These are phyloP conservation scores for Calendula officinalis DNA, from an alignment of 129 eudicot species.

Conservation along the genomic window DNA sequence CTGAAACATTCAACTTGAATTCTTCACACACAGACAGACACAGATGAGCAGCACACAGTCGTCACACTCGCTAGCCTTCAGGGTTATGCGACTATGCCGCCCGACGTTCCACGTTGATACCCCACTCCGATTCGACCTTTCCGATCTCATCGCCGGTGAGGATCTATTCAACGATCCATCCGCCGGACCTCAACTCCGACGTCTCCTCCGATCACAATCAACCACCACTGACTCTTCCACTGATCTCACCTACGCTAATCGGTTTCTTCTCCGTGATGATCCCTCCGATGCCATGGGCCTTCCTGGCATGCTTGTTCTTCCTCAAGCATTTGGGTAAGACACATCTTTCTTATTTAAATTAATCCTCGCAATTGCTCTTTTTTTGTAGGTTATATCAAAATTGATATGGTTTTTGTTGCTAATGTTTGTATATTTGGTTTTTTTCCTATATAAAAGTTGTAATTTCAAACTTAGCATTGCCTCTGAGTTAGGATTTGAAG, in stretches of 20 bases:
- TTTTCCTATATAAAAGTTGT: constrained; percentile 4
- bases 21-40: constrained; percentile 1
- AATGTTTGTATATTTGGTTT: background rate
- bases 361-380: background rate
- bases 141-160: constrained; percentile 82
- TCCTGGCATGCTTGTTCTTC: constrained; percentile 87
- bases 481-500: background rate
- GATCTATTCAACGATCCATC: constrained; percentile 68
- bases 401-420: constrained; percentile 6
- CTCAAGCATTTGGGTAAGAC: constrained; percentile 86
- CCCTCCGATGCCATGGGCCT: constrained; percentile 79
- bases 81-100: constrained; percentile 93
- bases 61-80: constrained; percentile 82
- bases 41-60: constrained; percentile 50
- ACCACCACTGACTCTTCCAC: constrained; percentile 31
- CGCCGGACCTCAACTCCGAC: constrained; percentile 55
- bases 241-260: constrained; percentile 66
- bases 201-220: constrained; percentile 42
- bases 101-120: constrained; percentile 84
- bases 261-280: constrained; percentile 58
- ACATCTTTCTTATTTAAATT: background rate
- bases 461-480: background rate
- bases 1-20: constrained; percentile 23
- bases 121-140: constrained; percentile 72
- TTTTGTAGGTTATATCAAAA: background rate